Evolutionary conservation across 139 green algal genomes (phyloP).

Genomic region (Penium margaritaceum): DNA sequence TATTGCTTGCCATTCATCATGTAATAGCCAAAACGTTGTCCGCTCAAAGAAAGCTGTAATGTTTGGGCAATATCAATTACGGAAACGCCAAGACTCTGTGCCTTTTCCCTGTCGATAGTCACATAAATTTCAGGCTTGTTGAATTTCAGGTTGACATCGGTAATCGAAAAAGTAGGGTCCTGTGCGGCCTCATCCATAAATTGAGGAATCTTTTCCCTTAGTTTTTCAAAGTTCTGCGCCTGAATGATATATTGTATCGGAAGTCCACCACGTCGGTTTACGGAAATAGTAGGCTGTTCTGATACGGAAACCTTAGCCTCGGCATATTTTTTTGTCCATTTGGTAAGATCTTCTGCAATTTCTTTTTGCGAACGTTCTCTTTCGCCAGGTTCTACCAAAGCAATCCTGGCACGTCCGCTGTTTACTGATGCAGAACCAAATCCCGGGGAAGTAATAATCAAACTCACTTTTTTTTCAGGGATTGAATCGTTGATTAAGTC

Average conservation of each 20-base stretch:
- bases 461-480: background rate
- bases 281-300: background rate
- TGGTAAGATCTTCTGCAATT: background rate
- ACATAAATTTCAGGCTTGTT: background rate
- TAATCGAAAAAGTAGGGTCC: background rate
- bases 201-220: background rate
- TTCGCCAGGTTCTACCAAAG: background rate
- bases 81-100: background rate
- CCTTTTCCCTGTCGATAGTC: background rate
- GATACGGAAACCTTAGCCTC: background rate
- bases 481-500: background rate
- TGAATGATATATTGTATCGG: background rate
- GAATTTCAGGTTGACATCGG: background rate
- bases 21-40: background rate
- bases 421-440: background rate
- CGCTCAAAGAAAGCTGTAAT: background rate
- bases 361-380: background rate
- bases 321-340: background rate
- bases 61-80: background rate
- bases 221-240: background rate
- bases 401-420: background rate
- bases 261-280: background rate
- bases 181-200: background rate
- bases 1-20: background rate
- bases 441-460: background rate